Base-by-base conservation (phyloP, 2,329 filamentous ascomycete genomes). In the Exserohilum turcica region DNA sequence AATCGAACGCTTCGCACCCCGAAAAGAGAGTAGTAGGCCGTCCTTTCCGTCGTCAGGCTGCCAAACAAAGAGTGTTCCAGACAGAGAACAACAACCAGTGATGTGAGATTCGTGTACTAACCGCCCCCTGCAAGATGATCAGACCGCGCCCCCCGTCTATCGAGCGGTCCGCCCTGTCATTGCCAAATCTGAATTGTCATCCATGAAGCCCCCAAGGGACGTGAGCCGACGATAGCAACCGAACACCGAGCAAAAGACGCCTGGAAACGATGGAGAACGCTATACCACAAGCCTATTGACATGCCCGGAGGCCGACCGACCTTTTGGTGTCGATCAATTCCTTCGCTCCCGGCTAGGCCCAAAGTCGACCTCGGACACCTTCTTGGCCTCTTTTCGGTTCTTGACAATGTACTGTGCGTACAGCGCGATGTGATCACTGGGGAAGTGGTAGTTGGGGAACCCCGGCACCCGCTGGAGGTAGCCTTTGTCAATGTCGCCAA, bases 381-480 rank as follows among this genome's bases (percentile, higher is more conserved):
- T 73, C 78, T 88, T 88, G 48, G 50, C 54, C 40, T 93, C 90
- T 78, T 94, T 95, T 66, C 90, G 86, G 32, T 86, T 84, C 79
- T 96, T 96, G 79, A 96, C 88, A 64, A 89, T 86, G 75, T 96
- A 95, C 73, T 96, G 90, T 47, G 90, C 88, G 81, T 92, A 87
- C 70, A 96, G 86, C 70, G 92, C 90, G 65, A 97, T 85, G 74
- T 97, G 92, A 71, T 97, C 92, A 65, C 90, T 91, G 1, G 92
- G 92, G 81, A 95, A 96, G 78, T 96, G 92, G 78, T 91, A 93
- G 74, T 94, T 92, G 16, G 92, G 92, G 77, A 96, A 96, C 0
- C 92, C 92, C 3, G 92, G 92, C 21, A 97, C 91, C 46, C 88
- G 85, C 74, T 90, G 88, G 52, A 96, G 85, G 72, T 96, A 94